Percentiles rank a stretch among this genome's conserved stretches.
These are phyloP conservation scores for Pythium chondricola DNA, from an alignment of 352 stramenopile genomes.

Conservation along the genomic window DNA sequence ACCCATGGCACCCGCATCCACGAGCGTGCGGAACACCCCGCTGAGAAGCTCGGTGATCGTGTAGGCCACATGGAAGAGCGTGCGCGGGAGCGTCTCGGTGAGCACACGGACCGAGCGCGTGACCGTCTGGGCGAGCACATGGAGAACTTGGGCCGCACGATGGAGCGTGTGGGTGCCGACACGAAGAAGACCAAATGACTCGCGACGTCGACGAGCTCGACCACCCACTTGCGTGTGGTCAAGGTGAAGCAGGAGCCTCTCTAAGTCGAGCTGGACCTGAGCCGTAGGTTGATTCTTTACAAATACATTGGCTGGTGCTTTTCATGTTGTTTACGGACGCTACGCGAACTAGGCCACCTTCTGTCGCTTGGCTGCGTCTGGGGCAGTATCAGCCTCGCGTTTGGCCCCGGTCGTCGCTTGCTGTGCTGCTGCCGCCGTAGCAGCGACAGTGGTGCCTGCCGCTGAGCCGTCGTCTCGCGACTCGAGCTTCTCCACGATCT, in stretches of 20 bases:
- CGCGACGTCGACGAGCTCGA: not conserved
- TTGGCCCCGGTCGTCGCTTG: slow-evolving; percentile 4
- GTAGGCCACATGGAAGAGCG: slow-evolving; percentile 27
- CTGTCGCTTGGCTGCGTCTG: slow-evolving; percentile 51
- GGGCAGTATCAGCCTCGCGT: slow-evolving; percentile 14
- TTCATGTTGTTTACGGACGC: no score
- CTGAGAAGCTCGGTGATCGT: slow-evolving; percentile 13
- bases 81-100: not conserved
- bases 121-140: not conserved
- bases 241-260: no score
- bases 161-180: not conserved
- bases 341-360: slow-evolving; percentile 52
- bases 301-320: no score
- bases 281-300: no score
- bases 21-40: not conserved
- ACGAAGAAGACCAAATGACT: slow-evolving; percentile 13
- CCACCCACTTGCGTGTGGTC: no score
- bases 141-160: slow-evolving; percentile 1
- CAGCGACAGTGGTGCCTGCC: no score
- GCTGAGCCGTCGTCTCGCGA: slow-evolving; percentile 24
- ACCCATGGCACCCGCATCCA: slow-evolving; percentile 4
- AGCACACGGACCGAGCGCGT: not conserved
- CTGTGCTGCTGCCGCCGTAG: not conserved
- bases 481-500: slow-evolving; percentile 76
- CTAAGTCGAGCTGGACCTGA: no score